Percentiles rank a stretch among this genome's conserved stretches.
These are phyloP conservation scores for Boletus subcaerulescens DNA, from an alignment of 768 basidiomycete species.

Conservation along the genomic window DNA sequence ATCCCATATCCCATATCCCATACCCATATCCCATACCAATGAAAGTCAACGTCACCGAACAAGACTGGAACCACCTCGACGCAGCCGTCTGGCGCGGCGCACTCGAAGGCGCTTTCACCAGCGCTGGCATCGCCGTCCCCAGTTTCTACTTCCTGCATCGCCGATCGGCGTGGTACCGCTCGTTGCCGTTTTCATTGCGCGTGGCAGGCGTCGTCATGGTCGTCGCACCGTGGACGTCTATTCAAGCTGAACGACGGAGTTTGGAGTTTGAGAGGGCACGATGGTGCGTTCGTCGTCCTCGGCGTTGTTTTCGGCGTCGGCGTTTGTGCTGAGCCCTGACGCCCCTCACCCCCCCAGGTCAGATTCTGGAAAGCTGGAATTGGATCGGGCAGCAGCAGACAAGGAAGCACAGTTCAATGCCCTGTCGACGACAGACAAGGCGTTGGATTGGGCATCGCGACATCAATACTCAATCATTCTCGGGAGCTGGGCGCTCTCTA, in stretches of 20 bases:
- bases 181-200: constrained; percentile 66
- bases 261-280: constrained; percentile 60
- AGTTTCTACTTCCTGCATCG: constrained; percentile 51
- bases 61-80: constrained; percentile 56
- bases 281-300: constrained; percentile 42
- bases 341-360: constrained; percentile 12
- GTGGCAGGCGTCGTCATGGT: constrained; percentile 64
- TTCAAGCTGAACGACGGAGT: constrained; percentile 71
- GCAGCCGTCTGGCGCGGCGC: constrained; percentile 60
- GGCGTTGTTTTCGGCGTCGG: not conserved
- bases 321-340: too few species aligned
- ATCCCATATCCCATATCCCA: too few species aligned
- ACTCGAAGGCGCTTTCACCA: constrained; percentile 49
- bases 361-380: constrained; percentile 47
- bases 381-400: constrained; percentile 43
- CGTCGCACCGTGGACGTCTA: constrained; percentile 62
- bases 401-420: constrained; percentile 46
- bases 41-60: constrained; percentile 31
- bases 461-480: constrained; percentile 75
- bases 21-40: not conserved
- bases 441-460: constrained; percentile 58
- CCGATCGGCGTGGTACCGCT: constrained; percentile 56
- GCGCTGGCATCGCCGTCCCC: constrained; percentile 48
- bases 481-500: constrained; percentile 69
- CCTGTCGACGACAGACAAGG: constrained; percentile 50